Evolutionary conservation across 2,329 filamentous ascomycete species (phyloP), one percentile per base, ranked within the genome.

Genomic region (Fonsecaea monophora): DNA sequence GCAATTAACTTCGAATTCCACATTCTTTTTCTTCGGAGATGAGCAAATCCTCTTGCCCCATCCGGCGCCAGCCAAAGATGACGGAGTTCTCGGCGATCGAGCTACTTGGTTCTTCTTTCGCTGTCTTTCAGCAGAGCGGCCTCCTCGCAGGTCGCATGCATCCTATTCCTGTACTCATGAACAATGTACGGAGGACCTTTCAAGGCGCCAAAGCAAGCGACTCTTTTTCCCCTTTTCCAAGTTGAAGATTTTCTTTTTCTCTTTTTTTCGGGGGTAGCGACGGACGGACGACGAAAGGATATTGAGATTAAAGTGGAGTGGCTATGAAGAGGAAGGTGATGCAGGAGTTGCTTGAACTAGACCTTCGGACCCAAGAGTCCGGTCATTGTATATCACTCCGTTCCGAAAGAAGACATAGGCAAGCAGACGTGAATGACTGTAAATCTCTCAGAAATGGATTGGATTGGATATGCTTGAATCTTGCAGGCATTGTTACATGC

Each of bases 321-420:
- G 18, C 15, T 60, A 25, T 45, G 30, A 40, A n/a, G 57, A 50
- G 57, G 57, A 13, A 15, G 57, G 34, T 50, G 57, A 50, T 25
- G 57, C 40, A 48, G 56, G 56, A 50, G n/a, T 60, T 60, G 57
- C 57, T 50, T 50, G 40, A 60, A 50, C 34, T 60, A 60, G 57
- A 60, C 57, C 37, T 60, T 60, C 57, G 57, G 57, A 50, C 30
- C 40, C 42, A 45, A 60, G 57, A 40, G 50, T 25, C 13, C 42
- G 57, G 57, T n/a, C 38, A 48, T 60, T 60, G 57, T 60, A 60
- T 60, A 60, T 60, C 57, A 60, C 57, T 45, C 25, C 50, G 48
- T 48, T 60, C 57, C 57, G 57, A 60, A 60, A 60, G 56, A 59
- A 59, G 57, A 60, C 57, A 60, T 60, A 60, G 45, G 42, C 56